phyloP scores from a whole-genome alignment of 495 filamentous ascomycete species.

The Talaromyces borbonicus region DNA sequence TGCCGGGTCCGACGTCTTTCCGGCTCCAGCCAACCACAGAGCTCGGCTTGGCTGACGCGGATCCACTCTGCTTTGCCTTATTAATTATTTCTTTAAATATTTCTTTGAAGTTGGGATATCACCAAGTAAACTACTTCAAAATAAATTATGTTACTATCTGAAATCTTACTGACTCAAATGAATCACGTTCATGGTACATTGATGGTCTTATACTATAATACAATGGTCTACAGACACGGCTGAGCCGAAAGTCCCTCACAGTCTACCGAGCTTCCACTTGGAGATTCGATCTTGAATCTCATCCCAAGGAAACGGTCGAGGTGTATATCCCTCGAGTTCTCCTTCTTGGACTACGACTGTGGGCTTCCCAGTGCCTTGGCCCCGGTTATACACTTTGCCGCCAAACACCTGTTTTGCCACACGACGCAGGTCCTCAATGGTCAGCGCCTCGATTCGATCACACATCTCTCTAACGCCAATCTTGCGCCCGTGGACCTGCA shows the following conservation, averaged over 20 bases:
- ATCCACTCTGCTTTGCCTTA: not conserved
- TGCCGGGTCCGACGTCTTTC: too few relatives aligned
- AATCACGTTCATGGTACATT: not conserved
- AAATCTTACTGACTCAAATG: not conserved
- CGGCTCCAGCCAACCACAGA: not conserved
- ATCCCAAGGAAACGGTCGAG: constrained; percentile 60
- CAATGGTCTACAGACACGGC: not conserved
- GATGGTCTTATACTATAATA: not conserved
- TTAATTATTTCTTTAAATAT: not conserved
- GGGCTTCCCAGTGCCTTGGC: constrained; percentile 77
- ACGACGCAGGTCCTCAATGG: constrained; percentile 67
- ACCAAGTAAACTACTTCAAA: too few relatives aligned
- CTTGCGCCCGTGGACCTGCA: constrained; percentile 90
- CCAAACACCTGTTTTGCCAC: constrained; percentile 76
- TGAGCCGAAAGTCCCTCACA: constrained; percentile 25
- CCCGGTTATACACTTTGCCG: constrained; percentile 65
- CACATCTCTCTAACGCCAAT: constrained; percentile 93
- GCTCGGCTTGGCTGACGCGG: not conserved
- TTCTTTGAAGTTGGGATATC: too few relatives aligned
- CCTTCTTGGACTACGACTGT: constrained; percentile 89
- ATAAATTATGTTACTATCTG: too few relatives aligned
- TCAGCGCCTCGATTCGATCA: constrained; percentile 69
- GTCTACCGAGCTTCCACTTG: constrained; percentile 71
- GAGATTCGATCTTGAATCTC: constrained; percentile 81
- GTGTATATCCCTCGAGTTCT: constrained; percentile 32